phyloP scores from a whole-genome alignment of 352 stramenopile genomes.

The Globisporangium mamillatum region DNA sequence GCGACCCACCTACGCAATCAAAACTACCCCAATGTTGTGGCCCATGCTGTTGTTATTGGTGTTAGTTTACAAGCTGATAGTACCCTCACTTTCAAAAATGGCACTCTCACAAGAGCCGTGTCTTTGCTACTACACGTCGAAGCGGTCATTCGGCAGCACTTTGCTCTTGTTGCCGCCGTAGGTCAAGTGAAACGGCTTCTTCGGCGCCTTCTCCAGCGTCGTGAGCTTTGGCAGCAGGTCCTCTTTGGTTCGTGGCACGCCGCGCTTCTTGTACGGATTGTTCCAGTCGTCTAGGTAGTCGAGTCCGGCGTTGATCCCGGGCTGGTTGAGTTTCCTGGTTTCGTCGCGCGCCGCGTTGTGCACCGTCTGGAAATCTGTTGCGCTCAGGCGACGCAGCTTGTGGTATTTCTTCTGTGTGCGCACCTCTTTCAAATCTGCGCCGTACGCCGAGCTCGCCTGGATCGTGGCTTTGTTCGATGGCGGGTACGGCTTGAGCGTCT shows the following conservation, averaged over 20 bases:
- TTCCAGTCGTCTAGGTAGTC: slow-evolving; percentile 60
- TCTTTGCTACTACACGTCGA: slow-evolving; percentile 39
- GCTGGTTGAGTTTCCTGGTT: slow-evolving; percentile 32
- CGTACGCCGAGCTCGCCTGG: slow-evolving; percentile 42
- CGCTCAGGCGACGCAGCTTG: slow-evolving; percentile 44
- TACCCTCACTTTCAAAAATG: slow-evolving; percentile 4
- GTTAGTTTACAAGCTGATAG: not conserved
- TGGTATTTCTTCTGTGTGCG: slow-evolving; percentile 65
- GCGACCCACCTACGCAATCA: not conserved
- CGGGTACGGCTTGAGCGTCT: slow-evolving; percentile 46
- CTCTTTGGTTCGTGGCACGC: slow-evolving; percentile 42
- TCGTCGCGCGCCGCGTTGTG: slow-evolving; percentile 47
- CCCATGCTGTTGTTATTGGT: not conserved
- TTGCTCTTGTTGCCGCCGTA: slow-evolving; percentile 65
- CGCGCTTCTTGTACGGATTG: slow-evolving; percentile 72
- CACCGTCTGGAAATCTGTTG: slow-evolving; percentile 46
- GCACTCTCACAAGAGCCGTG: not conserved
- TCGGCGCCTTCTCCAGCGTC: slow-evolving; percentile 38
- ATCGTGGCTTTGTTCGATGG: slow-evolving; percentile 50
- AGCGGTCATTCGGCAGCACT: slow-evolving; percentile 61
- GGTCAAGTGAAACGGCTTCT: slow-evolving; percentile 57
- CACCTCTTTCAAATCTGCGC: slow-evolving; percentile 34
- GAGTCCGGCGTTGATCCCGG: slow-evolving; percentile 50
- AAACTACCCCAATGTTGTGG: not conserved
- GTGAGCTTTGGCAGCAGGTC: slow-evolving; percentile 48